phyloP scores from a whole-genome alignment of 2,329 filamentous ascomycete species.

The Pyricularia pennisetigena region DNA sequence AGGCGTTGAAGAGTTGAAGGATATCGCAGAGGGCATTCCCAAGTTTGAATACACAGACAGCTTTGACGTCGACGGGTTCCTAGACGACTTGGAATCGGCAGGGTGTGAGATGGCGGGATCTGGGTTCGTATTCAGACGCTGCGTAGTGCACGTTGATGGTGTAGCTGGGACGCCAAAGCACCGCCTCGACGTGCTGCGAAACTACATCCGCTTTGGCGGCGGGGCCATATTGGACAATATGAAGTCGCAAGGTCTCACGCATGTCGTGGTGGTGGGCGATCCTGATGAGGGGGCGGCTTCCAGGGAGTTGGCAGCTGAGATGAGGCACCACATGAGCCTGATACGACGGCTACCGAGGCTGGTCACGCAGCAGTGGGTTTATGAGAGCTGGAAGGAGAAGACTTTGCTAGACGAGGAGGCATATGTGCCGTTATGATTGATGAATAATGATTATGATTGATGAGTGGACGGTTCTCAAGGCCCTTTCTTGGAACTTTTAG shows the following conservation, averaged over 20 bases:
- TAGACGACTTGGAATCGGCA: neutral
- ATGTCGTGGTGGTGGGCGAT: slow-evolving; percentile 53
- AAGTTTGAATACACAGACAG: slow-evolving; percentile 1
- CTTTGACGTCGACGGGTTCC: neutral
- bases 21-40: slow-evolving; percentile 26
- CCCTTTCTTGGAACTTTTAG: neutral
- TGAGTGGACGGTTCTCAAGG: neutral
- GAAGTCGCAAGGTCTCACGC: slow-evolving; percentile 51
- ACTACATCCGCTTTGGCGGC: slow-evolving; percentile 58
- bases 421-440: slow-evolving; percentile 24
- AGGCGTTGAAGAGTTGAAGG: slow-evolving; percentile 21
- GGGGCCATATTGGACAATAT: slow-evolving; percentile 45
- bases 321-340: slow-evolving; percentile 35
- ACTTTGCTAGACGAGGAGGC: slow-evolving; percentile 74
- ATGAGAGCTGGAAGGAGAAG: slow-evolving; percentile 68
- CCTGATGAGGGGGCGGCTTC: slow-evolving; percentile 23
- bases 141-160: slow-evolving; percentile 28
- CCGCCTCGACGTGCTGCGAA: slow-evolving; percentile 33
- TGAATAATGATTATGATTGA: slow-evolving; percentile 1
- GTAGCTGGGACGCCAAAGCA: slow-evolving; percentile 9
- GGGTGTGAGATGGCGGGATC: neutral
- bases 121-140: slow-evolving; percentile 41
- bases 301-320: slow-evolving; percentile 26
- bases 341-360: slow-evolving; percentile 52
- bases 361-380: slow-evolving; percentile 63